Evolutionary conservation across 441 rosid species (phyloP).

Genomic region (Syzygium malaccense): DNA sequence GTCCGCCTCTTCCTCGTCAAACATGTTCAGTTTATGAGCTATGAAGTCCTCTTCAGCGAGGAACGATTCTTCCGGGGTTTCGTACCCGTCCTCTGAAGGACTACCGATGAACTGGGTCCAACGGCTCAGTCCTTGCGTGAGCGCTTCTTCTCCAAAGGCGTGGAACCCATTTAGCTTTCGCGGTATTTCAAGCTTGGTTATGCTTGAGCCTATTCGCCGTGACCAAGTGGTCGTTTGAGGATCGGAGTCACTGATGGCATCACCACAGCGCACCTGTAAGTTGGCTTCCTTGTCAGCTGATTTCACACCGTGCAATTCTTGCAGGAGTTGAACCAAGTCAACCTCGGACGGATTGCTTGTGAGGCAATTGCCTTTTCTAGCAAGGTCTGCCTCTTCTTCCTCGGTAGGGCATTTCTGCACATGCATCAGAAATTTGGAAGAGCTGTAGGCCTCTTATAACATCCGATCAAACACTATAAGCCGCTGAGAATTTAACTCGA

Average conservation of each 20-base stretch:
- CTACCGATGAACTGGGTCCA: neutral
- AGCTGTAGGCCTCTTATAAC: neutral
- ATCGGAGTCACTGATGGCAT: conserved; percentile 9
- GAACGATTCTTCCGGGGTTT: conserved; percentile 63
- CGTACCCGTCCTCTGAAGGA: conserved; percentile 35
- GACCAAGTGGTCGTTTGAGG: conserved; percentile 20
- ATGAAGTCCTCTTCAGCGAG: conserved; percentile 68
- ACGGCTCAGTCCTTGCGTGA: conserved; percentile 3
- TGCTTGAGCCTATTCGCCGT: conserved; percentile 22
- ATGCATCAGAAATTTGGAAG: neutral
- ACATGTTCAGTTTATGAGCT: conserved; percentile 39
- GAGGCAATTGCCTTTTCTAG: conserved; percentile 21
- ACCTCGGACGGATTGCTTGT: conserved; percentile 19
- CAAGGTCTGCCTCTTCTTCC: conserved; percentile 37
- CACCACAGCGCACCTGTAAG: conserved; percentile 16
- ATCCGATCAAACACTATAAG: neutral
- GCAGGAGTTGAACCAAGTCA: conserved; percentile 16
- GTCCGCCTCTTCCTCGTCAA: conserved; percentile 36
- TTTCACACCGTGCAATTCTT: conserved; percentile 12
- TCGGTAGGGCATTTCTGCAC: conserved; percentile 58
- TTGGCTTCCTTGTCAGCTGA: conserved; percentile 9
- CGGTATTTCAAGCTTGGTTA: conserved; percentile 44
- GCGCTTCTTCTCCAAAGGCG: conserved; percentile 12
- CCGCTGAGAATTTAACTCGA: neutral
- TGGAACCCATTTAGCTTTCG: conserved; percentile 12